Evolutionary conservation across 1,139 yeast genomes (phyloP), one percentile per base, ranked within the genome.

Genomic region (Lodderomyces margitis): DNA sequence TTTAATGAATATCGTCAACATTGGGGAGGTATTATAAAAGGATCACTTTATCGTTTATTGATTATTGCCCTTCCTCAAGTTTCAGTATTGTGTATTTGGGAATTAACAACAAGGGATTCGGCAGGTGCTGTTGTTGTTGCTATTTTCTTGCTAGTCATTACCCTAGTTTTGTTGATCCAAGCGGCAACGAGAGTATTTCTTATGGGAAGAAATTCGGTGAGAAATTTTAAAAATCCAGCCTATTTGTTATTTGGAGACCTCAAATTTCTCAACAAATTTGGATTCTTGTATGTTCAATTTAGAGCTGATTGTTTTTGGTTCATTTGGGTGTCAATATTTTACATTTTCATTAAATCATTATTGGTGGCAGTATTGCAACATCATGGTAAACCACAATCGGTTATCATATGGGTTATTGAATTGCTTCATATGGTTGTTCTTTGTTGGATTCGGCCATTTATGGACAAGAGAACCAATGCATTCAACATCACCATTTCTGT

Each of bases 381-480:
- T 9, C 74, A 80, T 31, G 98, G 98, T 46, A 84, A 81, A 55
- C 83, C 76, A 8, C 96, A 87, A 59, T 85, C 96, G 1, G 75
- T 87, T 46, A 73, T 87, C 40, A 75, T 91, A 8, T 86, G 91
- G 56, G 78, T 72, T 12, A 71, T 87, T 49, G 98, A 92, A 61
- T 68, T 91, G 47, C 53, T 75, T 16, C 88, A 83, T 62, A 78
- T 86, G 51, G 74, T 75, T 24, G 70, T 70, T 1, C 56, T 89
- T 27, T 82, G 91, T 56, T 75, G 79, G 74, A 68, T 76, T 47
- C 80, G 92, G 62, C 98, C 98, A 4, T 92, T 79, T 61, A 82
- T 94, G 92, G 98, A 92, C 68, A 89, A 85, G 64, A 78, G 95
- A 64, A 91, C 98, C 20, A 92, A 94, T 58, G 83, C 81, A 21